phyloP scores from a whole-genome alignment of 2,329 filamentous ascomycete genomes.

The Amauroascus verrucosus region DNA sequence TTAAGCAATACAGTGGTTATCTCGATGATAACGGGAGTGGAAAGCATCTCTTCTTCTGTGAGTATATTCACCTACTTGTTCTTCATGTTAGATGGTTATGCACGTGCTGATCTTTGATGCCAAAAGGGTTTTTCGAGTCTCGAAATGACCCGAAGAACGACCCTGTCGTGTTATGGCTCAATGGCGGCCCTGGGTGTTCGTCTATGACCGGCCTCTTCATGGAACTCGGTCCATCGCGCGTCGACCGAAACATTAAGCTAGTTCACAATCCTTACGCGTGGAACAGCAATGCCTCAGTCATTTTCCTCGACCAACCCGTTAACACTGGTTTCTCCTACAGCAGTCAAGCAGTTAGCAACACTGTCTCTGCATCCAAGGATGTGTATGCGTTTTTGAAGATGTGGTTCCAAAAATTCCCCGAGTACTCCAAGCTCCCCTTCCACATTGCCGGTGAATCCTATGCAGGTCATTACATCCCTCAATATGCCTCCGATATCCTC shows the following conservation, averaged over 20 bases:
- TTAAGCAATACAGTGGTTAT: constrained; percentile 98
- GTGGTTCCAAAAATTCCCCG: constrained; percentile 97
- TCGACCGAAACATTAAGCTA: constrained; percentile 72
- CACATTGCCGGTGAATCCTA: constrained; percentile 96
- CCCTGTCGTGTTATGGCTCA: constrained; percentile 88
- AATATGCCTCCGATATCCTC: constrained; percentile 83
- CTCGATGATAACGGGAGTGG: constrained; percentile 93
- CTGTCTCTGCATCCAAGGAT: constrained; percentile 91
- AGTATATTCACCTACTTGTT: constrained; percentile 29
- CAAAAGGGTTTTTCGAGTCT: constrained; percentile 93
- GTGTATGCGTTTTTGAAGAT: constrained; percentile 92
- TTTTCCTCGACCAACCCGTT: constrained; percentile 98
- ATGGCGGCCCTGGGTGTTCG: constrained; percentile 93
- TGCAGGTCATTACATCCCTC: constrained; percentile 89
- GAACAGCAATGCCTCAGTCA: constrained; percentile 96
- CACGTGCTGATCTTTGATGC: background rate
- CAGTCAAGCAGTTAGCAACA: constrained; percentile 73
- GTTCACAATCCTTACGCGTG: constrained; percentile 82
- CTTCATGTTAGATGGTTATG: background rate
- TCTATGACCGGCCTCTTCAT: constrained; percentile 95
- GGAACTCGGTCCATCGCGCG: constrained; percentile 86
- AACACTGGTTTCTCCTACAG: constrained; percentile 99
- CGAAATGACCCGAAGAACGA: constrained; percentile 95
- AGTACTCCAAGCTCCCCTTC: constrained; percentile 91
- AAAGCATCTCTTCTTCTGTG: constrained; percentile 98